Evolutionary conservation across 2,329 filamentous ascomycete species (phyloP).

Genomic region (Lecanicillium sp.): DNA sequence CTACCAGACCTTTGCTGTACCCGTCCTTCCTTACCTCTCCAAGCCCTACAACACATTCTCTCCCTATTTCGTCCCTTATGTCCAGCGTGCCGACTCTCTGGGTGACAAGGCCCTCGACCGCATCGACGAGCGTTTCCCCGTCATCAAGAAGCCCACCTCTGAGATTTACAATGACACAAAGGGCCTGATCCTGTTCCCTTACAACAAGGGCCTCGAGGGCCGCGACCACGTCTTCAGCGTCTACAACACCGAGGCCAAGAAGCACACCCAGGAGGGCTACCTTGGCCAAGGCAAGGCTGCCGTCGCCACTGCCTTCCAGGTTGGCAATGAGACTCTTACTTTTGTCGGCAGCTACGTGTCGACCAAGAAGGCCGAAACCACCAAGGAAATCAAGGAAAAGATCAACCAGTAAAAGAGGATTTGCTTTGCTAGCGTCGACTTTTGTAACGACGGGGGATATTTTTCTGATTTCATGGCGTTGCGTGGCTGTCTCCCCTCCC

Average conservation of each 20-base stretch:
- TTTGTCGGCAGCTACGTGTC: slow-evolving; percentile 53
- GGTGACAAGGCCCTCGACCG: slow-evolving; percentile 63
- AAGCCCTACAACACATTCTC: slow-evolving; percentile 75
- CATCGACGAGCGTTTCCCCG: slow-evolving; percentile 63
- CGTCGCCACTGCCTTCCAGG: slow-evolving; percentile 57
- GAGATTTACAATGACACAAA: slow-evolving; percentile 60
- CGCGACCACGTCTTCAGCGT: slow-evolving; percentile 52
- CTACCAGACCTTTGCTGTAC: slow-evolving; percentile 69
- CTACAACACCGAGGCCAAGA: slow-evolving; percentile 53
- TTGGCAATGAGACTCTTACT: slow-evolving; percentile 55
- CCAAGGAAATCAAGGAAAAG: slow-evolving; percentile 46
- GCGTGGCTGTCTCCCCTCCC: no score
- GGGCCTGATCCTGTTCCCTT: slow-evolving; percentile 52
- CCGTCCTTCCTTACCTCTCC: slow-evolving; percentile 61
- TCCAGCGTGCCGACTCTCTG: slow-evolving; percentile 70
- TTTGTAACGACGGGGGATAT: no score
- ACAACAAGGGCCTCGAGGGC: slow-evolving; percentile 52
- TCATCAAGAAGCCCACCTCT: slow-evolving; percentile 65
- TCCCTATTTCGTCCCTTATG: slow-evolving; percentile 79
- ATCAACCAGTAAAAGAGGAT: slow-evolving; percentile 32
- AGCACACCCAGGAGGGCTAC: slow-evolving; percentile 53
- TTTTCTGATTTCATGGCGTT: no score
- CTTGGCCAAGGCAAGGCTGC: slow-evolving; percentile 63
- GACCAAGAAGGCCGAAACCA: slow-evolving; percentile 53
- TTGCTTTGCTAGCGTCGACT: no score